Evolutionary conservation across 805 yeast genomes (phyloP), one percentile per base, ranked within the genome.

Genomic region (Sungouiella thailandica): DNA sequence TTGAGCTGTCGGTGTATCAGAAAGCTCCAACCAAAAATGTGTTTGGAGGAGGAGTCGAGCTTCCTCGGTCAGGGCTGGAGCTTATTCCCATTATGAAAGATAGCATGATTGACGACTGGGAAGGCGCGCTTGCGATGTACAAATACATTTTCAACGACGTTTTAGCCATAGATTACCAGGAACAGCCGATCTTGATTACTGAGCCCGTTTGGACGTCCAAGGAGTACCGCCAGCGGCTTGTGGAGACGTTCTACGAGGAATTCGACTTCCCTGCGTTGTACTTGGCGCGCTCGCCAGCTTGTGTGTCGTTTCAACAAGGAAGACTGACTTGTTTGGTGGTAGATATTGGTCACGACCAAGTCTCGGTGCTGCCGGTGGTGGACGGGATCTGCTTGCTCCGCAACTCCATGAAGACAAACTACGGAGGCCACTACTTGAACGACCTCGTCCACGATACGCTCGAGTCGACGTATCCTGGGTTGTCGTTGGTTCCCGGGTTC

Each of bases 251-350:
- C 26, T 69, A 83, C 39, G 96, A 87, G 52, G 61, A 68, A 10
- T 70, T 80, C 52, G 68, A 76, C 23, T 82, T 80, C 46, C 89
- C 93, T 24, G 97, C 94, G 0, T 76, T 85, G 37, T 89, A 81
- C 53, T 55, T 85, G 16, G 88, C 85, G 10, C 81, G 87, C 37
- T 71, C 81, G 7, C 90, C 96, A n/a, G 81, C 94, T 0, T 83
- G 95, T 61, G 79, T 83, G 1, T 78, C 95, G 2, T 89, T 89
- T 60, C 88, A 90, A 8, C 82, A 83, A 43, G 96, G 95, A 3
- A 72, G 94, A 53, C 88, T 95, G 28, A 82, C 81, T 40, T 87
- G 95, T 54, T 64, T 87, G 20, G 87, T 87, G 25, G 90, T 87
- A 25, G 95, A 87, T 55, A 60, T 85, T 25, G 96, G 96, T 5